Conservation (phyloP, 257 asterid species). For the Leptodermis oblonga region DNA sequence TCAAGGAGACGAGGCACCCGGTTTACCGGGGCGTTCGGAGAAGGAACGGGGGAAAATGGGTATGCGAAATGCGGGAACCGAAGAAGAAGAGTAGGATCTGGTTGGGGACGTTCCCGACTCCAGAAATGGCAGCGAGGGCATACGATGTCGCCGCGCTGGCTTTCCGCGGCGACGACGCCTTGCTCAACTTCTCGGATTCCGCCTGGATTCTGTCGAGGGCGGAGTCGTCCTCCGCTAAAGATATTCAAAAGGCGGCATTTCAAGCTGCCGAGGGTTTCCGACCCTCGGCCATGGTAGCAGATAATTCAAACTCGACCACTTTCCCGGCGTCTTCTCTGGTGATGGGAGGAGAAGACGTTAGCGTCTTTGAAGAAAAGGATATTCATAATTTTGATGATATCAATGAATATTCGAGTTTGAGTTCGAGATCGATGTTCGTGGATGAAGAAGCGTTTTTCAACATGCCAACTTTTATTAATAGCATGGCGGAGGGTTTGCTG, state of each 20-base stretch:
- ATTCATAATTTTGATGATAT: background rate
- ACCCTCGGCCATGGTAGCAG: background rate
- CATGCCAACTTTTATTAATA: conserved; percentile 59
- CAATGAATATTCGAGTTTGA: background rate
- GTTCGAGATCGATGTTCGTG: conserved; percentile 13
- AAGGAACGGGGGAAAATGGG: conserved; percentile 47
- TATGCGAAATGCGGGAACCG: conserved; percentile 46
- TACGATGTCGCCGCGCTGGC: conserved; percentile 44
- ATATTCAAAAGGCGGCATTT: conserved; percentile 32
- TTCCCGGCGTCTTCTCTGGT: no score
- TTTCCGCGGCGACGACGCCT: conserved; percentile 26
- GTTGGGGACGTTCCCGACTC: conserved; percentile 39
- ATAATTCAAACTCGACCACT: no score
- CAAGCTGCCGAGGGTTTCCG: conserved; percentile 28
- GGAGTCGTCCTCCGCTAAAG: conserved; percentile 24
- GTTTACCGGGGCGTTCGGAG: conserved; percentile 52
- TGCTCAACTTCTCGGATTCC: conserved; percentile 30
- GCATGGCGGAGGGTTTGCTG: conserved; percentile 88
- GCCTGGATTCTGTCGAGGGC: conserved; percentile 28
- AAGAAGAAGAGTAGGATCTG: conserved; percentile 36
- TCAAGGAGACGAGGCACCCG: conserved; percentile 65
- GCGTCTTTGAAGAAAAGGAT: background rate
- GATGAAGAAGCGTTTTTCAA: conserved; percentile 74
- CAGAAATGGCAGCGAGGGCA: conserved; percentile 60
- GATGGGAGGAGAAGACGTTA: background rate